These are phyloP conservation scores for Scheffersomyces stambukii DNA, from an alignment of 1,139 yeast genomes.

Conservation along the genomic window DNA sequence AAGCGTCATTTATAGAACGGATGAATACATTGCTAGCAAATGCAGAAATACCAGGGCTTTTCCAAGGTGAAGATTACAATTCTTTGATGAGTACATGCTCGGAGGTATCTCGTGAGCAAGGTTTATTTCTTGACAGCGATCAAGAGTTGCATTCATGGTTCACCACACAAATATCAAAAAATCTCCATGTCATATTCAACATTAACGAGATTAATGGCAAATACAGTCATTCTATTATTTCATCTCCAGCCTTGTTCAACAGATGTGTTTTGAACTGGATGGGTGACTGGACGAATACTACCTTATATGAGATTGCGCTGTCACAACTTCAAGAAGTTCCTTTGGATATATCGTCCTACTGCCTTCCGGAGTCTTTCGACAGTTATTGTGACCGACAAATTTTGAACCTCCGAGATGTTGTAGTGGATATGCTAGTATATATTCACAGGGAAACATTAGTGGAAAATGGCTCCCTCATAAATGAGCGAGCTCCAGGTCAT, in stretches of 20 bases:
- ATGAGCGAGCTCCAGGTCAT: constrained; percentile 34
- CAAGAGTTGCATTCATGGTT: constrained; percentile 80
- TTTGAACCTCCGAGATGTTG: constrained; percentile 37
- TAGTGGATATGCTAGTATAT: constrained; percentile 44
- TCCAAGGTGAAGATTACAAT: constrained; percentile 68
- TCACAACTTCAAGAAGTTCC: constrained; percentile 45
- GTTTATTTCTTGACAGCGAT: constrained; percentile 60
- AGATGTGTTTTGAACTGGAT: constrained; percentile 89
- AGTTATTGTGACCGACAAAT: constrained; percentile 3
- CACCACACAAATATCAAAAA: constrained; percentile 58
- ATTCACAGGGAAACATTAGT: constrained; percentile 45
- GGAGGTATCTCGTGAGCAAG: constrained; percentile 57
- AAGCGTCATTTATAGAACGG: constrained; percentile 78
- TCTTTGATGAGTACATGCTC: constrained; percentile 53
- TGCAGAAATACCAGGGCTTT: constrained; percentile 88
- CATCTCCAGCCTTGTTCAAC: constrained; percentile 90
- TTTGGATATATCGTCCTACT: constrained; percentile 44
- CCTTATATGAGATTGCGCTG: constrained; percentile 50
- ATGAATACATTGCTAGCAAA: constrained; percentile 92
- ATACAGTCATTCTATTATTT: constrained; percentile 39
- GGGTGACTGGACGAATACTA: constrained; percentile 69
- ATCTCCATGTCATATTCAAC: constrained; percentile 81
- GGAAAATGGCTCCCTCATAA: too few species aligned
- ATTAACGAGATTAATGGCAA: constrained; percentile 52
- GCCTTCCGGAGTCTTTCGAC: constrained; percentile 19